Conservation (phyloP, 192 early-diverging fungal species). For the Phlyctochytrium planicorne region DNA sequence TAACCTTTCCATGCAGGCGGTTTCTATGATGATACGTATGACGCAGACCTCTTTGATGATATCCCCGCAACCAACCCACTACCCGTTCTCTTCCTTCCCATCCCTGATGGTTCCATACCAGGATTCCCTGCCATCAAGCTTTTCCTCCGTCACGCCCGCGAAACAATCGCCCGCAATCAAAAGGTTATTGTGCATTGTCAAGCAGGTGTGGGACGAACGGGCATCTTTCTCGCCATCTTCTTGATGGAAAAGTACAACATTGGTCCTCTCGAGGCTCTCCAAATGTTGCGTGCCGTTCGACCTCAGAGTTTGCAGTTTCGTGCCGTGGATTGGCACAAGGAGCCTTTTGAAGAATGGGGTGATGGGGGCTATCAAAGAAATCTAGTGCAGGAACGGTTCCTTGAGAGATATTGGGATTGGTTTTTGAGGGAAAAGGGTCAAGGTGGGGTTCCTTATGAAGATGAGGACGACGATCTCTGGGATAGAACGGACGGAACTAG, state of each 20-base stretch:
- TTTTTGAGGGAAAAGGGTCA: conserved; percentile 13
- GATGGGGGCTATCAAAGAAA: conserved; percentile 36
- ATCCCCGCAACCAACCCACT: conserved; percentile 23
- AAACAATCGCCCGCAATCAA: conserved; percentile 30
- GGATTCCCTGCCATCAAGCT: conserved; percentile 29
- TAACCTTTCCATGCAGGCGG: conserved; percentile 2
- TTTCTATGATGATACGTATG: conserved; percentile 23
- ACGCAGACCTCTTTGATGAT: conserved; percentile 42
- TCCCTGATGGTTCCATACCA: conserved; percentile 47
- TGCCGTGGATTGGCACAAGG: conserved; percentile 41
- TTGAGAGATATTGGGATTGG: conserved; percentile 34
- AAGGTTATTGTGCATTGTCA: conserved; percentile 51
- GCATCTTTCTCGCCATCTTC: conserved; percentile 47
- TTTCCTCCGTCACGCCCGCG: conserved; percentile 34
- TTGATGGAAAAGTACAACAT: conserved; percentile 45
- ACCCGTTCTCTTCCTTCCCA: conserved; percentile 42
- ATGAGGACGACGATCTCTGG: too few relatives aligned
- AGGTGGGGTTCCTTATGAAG: too few relatives aligned
- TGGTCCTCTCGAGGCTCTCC: conserved; percentile 36
- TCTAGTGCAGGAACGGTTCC: conserved; percentile 42
- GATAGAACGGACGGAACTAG: too few relatives aligned
- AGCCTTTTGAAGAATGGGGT: conserved; percentile 36
- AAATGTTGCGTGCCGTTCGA: conserved; percentile 31
- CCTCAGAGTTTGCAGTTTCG: conserved; percentile 52
- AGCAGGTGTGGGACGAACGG: conserved; percentile 53